Percentiles rank a stretch among this genome's conserved stretches.
phyloP scores from a whole-genome alignment of 306 rosid species.

The Quillaja saponaria region DNA sequence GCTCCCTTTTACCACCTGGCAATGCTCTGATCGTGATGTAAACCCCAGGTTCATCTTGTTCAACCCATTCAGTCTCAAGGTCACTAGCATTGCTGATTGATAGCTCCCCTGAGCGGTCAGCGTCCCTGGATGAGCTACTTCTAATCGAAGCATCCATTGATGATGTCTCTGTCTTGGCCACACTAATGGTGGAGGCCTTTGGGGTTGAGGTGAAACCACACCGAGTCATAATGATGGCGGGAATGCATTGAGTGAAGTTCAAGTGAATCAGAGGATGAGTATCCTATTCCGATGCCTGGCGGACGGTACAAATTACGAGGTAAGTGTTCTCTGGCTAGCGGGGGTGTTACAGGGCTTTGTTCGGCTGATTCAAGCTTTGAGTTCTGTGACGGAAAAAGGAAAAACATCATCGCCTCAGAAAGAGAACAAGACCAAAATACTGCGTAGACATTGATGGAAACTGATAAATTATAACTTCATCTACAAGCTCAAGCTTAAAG shows the following conservation, averaged over 20 bases:
- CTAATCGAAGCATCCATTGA: conserved; percentile 62
- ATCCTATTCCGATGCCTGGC: conserved; percentile 52
- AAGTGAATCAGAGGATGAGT: conserved; percentile 62
- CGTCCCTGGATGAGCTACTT: conserved; percentile 65
- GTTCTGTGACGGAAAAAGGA: conserved; percentile 33
- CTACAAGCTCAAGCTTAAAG: too few relatives aligned
- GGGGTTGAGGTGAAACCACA: conserved; percentile 55
- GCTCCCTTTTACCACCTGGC: conserved; percentile 60
- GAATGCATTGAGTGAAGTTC: conserved; percentile 52
- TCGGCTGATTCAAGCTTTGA: conserved; percentile 61
- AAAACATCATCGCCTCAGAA: not conserved
- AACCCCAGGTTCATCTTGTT: conserved; percentile 65
- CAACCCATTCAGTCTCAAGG: conserved; percentile 59
- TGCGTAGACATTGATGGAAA: not conserved
- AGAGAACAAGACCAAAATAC: not conserved
- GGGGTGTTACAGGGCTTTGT: conserved; percentile 58
- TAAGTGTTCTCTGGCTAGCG: conserved; percentile 41
- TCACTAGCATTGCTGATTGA: conserved; percentile 63
- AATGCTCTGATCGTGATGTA: conserved; percentile 58
- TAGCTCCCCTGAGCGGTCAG: conserved; percentile 53
- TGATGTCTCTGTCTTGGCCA: conserved; percentile 60
- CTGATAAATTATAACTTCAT: too few relatives aligned
- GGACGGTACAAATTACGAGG: conserved; percentile 56
- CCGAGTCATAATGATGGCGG: conserved; percentile 35
- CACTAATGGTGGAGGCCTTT: conserved; percentile 58